These are phyloP conservation scores for Apostasia ramifera DNA, from an alignment of 106 monocot genomes.

Conservation along the genomic window DNA sequence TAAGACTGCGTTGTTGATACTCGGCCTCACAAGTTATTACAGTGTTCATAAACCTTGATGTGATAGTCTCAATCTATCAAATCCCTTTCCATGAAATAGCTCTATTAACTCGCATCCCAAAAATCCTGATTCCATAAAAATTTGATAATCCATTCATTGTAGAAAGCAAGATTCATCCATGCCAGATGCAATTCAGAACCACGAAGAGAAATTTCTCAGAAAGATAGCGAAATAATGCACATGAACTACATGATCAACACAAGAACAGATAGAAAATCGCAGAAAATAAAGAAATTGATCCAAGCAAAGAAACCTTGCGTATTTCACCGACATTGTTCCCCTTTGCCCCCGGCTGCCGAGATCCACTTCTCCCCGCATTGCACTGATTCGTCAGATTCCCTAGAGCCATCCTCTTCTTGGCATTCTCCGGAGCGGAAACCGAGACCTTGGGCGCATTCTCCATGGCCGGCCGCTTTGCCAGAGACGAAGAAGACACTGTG, in stretches of 20 bases:
- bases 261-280: not conserved
- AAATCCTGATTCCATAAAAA: too few relatives aligned
- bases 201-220: not conserved
- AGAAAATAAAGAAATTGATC: not conserved
- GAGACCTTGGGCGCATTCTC: conserved; percentile 14
- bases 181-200: not conserved
- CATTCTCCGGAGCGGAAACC: conserved; percentile 26
- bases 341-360: conserved; percentile 9
- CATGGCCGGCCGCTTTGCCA: conserved; percentile 19
- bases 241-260: not conserved
- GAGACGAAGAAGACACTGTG: conserved; percentile 1
- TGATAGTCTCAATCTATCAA: too few relatives aligned
- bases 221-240: not conserved
- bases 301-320: not conserved
- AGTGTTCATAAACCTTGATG: too few relatives aligned
- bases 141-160: too few relatives aligned
- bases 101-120: too few relatives aligned
- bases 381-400: conserved; percentile 47
- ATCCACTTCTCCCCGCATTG: conserved; percentile 6
- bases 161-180: too few relatives aligned
- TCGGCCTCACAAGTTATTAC: too few relatives aligned
- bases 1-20: too few relatives aligned
- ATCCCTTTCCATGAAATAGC: too few relatives aligned
- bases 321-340: conserved; percentile 23
- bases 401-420: conserved; percentile 62